Evolutionary conservation across 495 filamentous ascomycete species (phyloP).

Genomic region (Trichoderma asperelloides): DNA sequence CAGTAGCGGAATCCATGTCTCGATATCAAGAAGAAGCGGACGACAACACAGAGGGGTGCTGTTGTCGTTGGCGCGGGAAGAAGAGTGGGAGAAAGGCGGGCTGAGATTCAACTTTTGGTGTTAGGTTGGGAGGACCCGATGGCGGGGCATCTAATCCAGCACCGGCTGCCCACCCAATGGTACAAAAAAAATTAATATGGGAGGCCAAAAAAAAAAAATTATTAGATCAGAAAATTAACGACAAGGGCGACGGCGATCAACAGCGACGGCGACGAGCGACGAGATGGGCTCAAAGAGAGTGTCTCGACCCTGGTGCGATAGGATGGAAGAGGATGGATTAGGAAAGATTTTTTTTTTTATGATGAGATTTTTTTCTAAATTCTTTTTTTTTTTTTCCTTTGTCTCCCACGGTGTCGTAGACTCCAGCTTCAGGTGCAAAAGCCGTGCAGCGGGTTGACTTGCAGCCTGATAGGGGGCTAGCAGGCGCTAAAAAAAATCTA

Average conservation of each 20-base stretch:
- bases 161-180: background rate
- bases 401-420: background rate
- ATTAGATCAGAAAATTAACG: constrained; percentile 14
- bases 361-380: background rate
- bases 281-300: background rate
- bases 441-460: too few species aligned
- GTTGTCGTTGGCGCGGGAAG: constrained; percentile 7
- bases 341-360: background rate
- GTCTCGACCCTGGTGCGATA: too few species aligned
- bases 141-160: constrained; percentile 8
- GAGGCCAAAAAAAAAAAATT: constrained; percentile 24
- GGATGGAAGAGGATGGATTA: too few species aligned
- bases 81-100: background rate
- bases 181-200: constrained; percentile 10
- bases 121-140: constrained; percentile 14
- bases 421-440: too few species aligned
- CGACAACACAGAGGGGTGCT: constrained; percentile 15
- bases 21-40: constrained; percentile 13
- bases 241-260: background rate
- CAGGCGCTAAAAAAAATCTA: background rate
- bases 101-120: constrained; percentile 14
- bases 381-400: background rate
- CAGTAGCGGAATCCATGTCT: constrained; percentile 76
- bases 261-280: background rate
- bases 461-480: background rate